Evolutionary conservation across 305 asterid genomes (phyloP).

Genomic region (Fraxinus velutina): DNA sequence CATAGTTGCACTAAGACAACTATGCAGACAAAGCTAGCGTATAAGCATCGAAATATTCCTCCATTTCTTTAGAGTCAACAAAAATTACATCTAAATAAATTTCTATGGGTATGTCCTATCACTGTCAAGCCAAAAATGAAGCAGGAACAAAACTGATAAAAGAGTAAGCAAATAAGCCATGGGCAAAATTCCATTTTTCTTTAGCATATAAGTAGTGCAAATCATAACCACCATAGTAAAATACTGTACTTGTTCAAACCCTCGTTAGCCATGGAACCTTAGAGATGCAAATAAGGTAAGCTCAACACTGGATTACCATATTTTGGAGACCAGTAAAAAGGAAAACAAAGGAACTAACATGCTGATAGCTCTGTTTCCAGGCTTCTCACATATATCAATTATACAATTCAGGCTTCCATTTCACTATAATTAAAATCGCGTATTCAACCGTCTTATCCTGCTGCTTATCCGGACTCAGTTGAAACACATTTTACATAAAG

Average conservation of each 20-base stretch:
- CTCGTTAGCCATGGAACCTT: background rate
- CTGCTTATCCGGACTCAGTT: background rate
- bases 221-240: background rate
- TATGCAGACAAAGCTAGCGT: background rate
- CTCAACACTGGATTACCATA: background rate
- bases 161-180: background rate
- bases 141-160: background rate
- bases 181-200: background rate
- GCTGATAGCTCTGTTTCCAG: background rate
- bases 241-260: background rate
- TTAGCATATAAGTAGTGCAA: background rate
- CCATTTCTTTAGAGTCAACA: background rate
- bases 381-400: background rate
- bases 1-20: background rate
- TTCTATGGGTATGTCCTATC: background rate
- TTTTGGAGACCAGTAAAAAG: background rate
- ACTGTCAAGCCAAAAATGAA: background rate
- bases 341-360: background rate
- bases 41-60: constrained; percentile 14
- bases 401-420: background rate
- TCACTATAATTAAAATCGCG: background rate
- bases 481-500: background rate
- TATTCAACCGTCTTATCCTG: background rate
- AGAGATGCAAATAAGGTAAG: background rate
- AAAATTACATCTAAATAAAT: background rate